Evolutionary conservation across 768 basidiomycete species (phyloP).

Genomic region (Holtermannia corniformis): DNA sequence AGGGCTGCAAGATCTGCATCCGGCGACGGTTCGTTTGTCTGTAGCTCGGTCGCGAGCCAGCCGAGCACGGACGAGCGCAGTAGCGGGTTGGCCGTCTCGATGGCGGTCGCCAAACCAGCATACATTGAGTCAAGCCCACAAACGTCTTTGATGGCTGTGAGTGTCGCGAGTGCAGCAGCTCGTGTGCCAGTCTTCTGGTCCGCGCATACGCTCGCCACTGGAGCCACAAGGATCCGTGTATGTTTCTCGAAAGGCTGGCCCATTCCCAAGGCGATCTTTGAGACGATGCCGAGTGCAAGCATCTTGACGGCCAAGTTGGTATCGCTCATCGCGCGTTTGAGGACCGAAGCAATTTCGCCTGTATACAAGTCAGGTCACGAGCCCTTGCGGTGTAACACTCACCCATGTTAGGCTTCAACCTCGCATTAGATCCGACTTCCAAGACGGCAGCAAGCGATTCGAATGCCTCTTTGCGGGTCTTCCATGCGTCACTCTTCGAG

Average conservation of each 20-base stretch:
- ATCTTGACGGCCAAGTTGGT: slow-evolving; percentile 89
- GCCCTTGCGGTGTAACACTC: slow-evolving; percentile 21
- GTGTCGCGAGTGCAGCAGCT: slow-evolving; percentile 61
- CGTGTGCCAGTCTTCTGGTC: slow-evolving; percentile 89
- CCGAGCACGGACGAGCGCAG: slow-evolving; percentile 53
- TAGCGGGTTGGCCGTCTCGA: slow-evolving; percentile 76
- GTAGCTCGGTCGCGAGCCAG: slow-evolving; percentile 32
- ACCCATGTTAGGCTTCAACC: slow-evolving; percentile 86
- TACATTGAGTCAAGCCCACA: slow-evolving; percentile 77
- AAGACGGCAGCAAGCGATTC: slow-evolving; percentile 72
- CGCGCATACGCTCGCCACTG: slow-evolving; percentile 73
- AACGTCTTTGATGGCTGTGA: slow-evolving; percentile 73
- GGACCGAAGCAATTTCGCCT: slow-evolving; percentile 83
- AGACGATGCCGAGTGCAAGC: slow-evolving; percentile 79
- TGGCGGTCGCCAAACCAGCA: slow-evolving; percentile 60
- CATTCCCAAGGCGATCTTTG: slow-evolving; percentile 86
- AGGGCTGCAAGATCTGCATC: slow-evolving; percentile 59
- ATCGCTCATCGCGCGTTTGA: slow-evolving; percentile 81
- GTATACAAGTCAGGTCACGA: slow-evolving; percentile 2
- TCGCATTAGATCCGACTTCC: slow-evolving; percentile 84
- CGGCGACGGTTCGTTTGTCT: slow-evolving; percentile 47
- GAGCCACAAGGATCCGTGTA: slow-evolving; percentile 60
- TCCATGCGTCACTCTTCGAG: slow-evolving; percentile 90
- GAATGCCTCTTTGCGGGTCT: slow-evolving; percentile 87
- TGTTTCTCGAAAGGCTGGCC: slow-evolving; percentile 91